Evolutionary conservation across 495 filamentous ascomycete species (phyloP), one percentile per base, ranked within the genome.

Genomic region (Entonaema liquescens): DNA sequence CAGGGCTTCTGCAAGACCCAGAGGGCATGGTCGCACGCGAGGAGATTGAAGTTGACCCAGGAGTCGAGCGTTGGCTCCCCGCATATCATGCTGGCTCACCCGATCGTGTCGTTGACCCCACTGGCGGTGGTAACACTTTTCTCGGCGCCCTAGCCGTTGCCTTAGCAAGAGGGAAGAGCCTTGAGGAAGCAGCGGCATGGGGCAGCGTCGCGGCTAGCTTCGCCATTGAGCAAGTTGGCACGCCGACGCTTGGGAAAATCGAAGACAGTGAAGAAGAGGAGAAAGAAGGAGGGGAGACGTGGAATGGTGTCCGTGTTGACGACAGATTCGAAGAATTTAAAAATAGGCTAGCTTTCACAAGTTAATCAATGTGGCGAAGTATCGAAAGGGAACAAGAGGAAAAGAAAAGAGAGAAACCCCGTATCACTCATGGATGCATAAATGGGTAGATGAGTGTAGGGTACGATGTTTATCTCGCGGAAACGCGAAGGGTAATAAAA

Each of bases 91-190:
- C 78, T 0, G 79, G 80, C 9, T 82, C 85, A 3, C 54, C 52
- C 29, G 85, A 83, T 12, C 56, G 56, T 57, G 93, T 98, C 7
- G 81, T 96, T 15, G 95, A 99, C 78, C 94, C 95, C 0, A 99
- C 95, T 0, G 95, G 95, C n/a, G 95, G 94, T 21, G 95, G 95
- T 0, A 99, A 99, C 77, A 89, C 91, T 0, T 99, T 97, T 74
- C 83, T 98, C 0, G 95, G 95, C 7, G 95, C 87, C 4, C 75
- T 97, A n/a, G 85, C 89, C 0, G 88, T 95, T 23, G 93, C 90
- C 1, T 79, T 97, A 66, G 88, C 90, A 13, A 83, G 89, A 25
- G 89, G 86, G 0, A 84, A 83, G 61, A 77, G 77, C 55, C 77
- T 95, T 17, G 85, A 89, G 35, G 85, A 90, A 72, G 94, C 93